Evolutionary conservation across 2,329 filamentous ascomycete species (phyloP), one percentile per base, ranked within the genome.

Genomic region (Beauveria sp.): DNA sequence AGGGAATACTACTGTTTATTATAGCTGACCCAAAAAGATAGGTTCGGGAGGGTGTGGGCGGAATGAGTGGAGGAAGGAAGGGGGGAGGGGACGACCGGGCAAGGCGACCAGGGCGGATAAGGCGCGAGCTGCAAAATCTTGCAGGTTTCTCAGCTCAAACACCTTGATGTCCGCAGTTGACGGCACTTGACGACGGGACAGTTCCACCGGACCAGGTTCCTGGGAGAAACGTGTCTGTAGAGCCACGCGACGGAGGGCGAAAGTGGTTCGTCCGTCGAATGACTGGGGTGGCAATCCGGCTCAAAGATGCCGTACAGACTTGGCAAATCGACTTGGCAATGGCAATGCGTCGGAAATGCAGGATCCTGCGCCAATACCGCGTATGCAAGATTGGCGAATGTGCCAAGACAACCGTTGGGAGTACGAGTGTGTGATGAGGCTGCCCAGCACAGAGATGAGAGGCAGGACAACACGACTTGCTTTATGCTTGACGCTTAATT

Each of bases 161-260:
- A 61, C 59, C 59, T 52, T 61, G 59, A 61, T 61, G 59, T 37
- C 53, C 57, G 50, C 57, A 40, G 56, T 12, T 6, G 24, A 48
- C 40, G 30, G 16, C 14, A 6, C 18, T 34, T 55, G 40, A 30
- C 14, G 14, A 40, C 44, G 30, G 30, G 20, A 50, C 30, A 40
- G 44, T 50, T 57, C 55, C 51, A 61, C 43, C 26, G 3, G 30
- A 41, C 43, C 43, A n/a, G 43, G 28, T 22, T 55, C 40, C 28
- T 43, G 53, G 44, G n/a, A 43, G 47, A 30, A n/a, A 28, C 1
- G 46, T 43, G 37, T 51, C n/a, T 51, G 9, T 51, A 26, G 44
- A 44, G 55, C 46, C 46, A 58, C 55, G 55, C 46, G 55, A 43
- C 30, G 22, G 34, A 20, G 8, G 16, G 22, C 10, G 6, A 20